A percentile compares a stretch with the other conserved stretches of the same genome.
Conservation (phyloP, 164 flowering plant species). For the Annona squamosa region DNA sequence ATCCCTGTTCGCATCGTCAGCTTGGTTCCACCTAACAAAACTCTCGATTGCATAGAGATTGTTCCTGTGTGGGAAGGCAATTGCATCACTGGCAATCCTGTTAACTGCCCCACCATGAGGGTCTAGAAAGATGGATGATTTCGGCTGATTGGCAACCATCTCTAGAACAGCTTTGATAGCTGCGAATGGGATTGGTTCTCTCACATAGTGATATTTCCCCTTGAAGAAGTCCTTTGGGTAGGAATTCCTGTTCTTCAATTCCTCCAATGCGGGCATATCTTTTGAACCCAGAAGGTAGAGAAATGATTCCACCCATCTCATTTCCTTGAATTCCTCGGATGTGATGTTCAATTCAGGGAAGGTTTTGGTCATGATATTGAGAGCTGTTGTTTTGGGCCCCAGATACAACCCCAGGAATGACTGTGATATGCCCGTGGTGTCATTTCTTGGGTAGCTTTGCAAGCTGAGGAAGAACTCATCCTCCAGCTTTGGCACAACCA, state of each 20-base stretch:
- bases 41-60: constrained; percentile 10
- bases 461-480: constrained; percentile 10
- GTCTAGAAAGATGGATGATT: background rate
- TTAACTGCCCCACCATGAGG: constrained; percentile 25
- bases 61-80: constrained; percentile 22
- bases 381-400: background rate
- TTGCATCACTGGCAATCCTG: constrained; percentile 6
- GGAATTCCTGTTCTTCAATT: constrained; percentile 4
- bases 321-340: constrained; percentile 2
- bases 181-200: constrained; percentile 5
- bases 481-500: background rate
- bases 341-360: constrained; percentile 8
- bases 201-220: background rate
- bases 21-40: constrained; percentile 8
- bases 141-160: background rate
- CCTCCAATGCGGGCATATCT: constrained; percentile 1
- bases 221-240: constrained; percentile 2
- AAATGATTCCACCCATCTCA: constrained; percentile 13
- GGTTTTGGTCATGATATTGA: background rate
- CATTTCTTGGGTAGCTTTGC: background rate
- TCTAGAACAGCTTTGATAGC: constrained; percentile 4
- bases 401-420: constrained; percentile 1
- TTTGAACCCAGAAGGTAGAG: background rate
- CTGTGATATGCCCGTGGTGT: background rate
- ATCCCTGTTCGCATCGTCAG: background rate